These are phyloP conservation scores for Verticillium isaacii DNA, from an alignment of 2,329 filamentous ascomycete species.

Conservation along the genomic window DNA sequence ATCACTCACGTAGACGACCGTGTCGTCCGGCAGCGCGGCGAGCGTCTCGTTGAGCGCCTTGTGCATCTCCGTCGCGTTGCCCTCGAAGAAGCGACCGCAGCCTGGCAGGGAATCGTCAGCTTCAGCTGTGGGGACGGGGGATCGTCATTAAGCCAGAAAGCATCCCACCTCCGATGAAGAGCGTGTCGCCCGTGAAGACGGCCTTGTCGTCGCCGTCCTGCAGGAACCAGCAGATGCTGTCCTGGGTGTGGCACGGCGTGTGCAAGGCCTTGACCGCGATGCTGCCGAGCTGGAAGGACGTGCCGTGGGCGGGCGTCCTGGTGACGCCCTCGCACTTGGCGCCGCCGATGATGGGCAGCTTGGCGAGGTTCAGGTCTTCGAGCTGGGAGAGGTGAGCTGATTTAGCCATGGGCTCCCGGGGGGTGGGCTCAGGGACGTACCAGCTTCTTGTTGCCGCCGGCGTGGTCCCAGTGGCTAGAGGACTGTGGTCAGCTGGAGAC, in stretches of 20 bases:
- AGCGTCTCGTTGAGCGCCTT: constrained; percentile 84
- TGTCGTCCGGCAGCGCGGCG: constrained; percentile 78
- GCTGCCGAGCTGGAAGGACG: constrained; percentile 75
- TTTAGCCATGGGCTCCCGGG: background rate
- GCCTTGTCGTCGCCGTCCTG: constrained; percentile 71
- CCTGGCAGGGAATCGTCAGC: constrained; percentile 40
- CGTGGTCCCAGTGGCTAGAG: constrained; percentile 83
- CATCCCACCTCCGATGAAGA: constrained; percentile 79
- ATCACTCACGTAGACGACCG: constrained; percentile 73
- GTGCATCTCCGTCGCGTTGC: constrained; percentile 85
- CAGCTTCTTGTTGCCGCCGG: constrained; percentile 82
- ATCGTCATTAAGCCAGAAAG: too few species aligned
- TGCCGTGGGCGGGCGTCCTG: constrained; percentile 67
- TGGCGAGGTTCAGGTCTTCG: constrained; percentile 46
- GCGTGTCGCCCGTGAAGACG: constrained; percentile 93
- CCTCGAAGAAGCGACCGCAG: constrained; percentile 95
- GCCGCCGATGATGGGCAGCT: constrained; percentile 78
- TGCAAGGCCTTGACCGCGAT: constrained; percentile 85
- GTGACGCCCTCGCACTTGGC: constrained; percentile 80
- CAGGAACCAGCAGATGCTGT: constrained; percentile 94
- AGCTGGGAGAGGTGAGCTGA: constrained; percentile 16
- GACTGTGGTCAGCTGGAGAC: background rate
- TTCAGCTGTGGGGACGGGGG: too few species aligned
- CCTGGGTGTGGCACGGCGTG: constrained; percentile 96
- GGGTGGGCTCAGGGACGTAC: constrained; percentile 38